Percentiles rank a stretch among this genome's conserved stretches.
These are phyloP conservation scores for Sextonia rubra DNA, from an alignment of 164 flowering plant genomes.

Conservation along the genomic window DNA sequence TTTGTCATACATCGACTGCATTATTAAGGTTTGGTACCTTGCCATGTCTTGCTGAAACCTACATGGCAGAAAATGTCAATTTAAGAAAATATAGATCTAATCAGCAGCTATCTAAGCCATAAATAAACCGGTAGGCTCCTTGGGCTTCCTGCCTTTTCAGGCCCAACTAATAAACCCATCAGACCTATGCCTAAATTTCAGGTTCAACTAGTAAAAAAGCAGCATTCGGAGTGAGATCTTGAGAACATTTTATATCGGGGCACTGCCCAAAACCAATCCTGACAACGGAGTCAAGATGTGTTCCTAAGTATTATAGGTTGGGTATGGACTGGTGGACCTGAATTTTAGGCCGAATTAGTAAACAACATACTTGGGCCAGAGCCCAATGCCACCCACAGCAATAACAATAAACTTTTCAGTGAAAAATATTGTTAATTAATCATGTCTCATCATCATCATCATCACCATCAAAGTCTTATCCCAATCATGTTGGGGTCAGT, in stretches of 20 bases:
- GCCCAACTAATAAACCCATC: neutral
- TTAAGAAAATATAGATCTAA: neutral
- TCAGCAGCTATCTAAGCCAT: neutral
- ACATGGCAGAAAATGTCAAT: slow-evolving; percentile 1
- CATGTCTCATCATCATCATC: too few relatives aligned
- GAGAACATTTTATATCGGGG: neutral
- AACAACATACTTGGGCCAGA: too few relatives aligned
- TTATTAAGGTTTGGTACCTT: slow-evolving; percentile 81
- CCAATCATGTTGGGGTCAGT: too few relatives aligned
- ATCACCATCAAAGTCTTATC: too few relatives aligned
- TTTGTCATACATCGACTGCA: slow-evolving; percentile 95
- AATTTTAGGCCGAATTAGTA: neutral
- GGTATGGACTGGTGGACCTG: neutral
- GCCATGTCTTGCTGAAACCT: slow-evolving; percentile 89
- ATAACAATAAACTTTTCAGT: too few relatives aligned
- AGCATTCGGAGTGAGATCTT: too few relatives aligned
- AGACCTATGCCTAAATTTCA: neutral
- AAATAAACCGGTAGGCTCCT: neutral
- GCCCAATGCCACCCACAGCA: too few relatives aligned
- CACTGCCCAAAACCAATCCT: neutral
- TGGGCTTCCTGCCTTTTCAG: neutral
- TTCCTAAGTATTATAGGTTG: neutral
- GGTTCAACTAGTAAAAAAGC: neutral
- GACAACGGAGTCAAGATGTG: neutral
- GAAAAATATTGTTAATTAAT: too few relatives aligned